phyloP scores from a whole-genome alignment of 2,329 filamentous ascomycete species.

The Alternaria burnsii region DNA sequence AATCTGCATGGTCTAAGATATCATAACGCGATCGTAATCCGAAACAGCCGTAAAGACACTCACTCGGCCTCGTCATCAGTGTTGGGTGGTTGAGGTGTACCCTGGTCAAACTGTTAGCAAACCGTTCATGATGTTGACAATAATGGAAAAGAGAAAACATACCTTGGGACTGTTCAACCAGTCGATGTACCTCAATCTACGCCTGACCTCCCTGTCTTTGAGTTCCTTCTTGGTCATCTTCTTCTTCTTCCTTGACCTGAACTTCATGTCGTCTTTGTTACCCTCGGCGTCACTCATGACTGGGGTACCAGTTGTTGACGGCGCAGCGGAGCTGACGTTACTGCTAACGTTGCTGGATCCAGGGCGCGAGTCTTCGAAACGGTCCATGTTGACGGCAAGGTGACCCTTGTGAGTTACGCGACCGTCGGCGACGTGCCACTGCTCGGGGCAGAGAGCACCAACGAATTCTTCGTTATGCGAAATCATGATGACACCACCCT shows the following conservation, averaged over 20 bases:
- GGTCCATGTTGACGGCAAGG: conserved; percentile 75
- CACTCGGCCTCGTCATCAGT: conserved; percentile 53
- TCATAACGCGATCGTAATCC: conserved; percentile 15
- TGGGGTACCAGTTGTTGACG: conserved; percentile 64
- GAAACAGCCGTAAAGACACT: conserved; percentile 20
- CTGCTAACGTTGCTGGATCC: conserved; percentile 65
- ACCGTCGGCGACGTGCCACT: conserved; percentile 93
- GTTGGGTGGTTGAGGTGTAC: conserved; percentile 52
- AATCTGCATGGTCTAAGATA: conserved; percentile 24
- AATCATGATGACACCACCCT: conserved; percentile 98
- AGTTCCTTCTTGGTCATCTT: conserved; percentile 97
- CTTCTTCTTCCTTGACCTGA: conserved; percentile 93
- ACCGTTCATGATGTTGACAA: neutral
- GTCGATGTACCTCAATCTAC: conserved; percentile 82
- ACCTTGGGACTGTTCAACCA: conserved; percentile 76
- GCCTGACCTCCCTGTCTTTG: conserved; percentile 90
- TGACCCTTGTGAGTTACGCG: conserved; percentile 85
- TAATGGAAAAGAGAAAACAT: conserved; percentile 12
- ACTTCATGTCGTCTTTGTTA: conserved; percentile 78
- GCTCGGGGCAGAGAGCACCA: conserved; percentile 91
- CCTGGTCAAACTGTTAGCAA: conserved; percentile 41
- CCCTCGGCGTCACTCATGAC: conserved; percentile 88
- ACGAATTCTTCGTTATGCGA: conserved; percentile 99
- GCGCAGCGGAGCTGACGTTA: conserved; percentile 47
- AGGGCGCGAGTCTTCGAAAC: conserved; percentile 84